Base-by-base conservation (phyloP, 352 stramenopile species). In the Lagenidium sp. region DNA sequence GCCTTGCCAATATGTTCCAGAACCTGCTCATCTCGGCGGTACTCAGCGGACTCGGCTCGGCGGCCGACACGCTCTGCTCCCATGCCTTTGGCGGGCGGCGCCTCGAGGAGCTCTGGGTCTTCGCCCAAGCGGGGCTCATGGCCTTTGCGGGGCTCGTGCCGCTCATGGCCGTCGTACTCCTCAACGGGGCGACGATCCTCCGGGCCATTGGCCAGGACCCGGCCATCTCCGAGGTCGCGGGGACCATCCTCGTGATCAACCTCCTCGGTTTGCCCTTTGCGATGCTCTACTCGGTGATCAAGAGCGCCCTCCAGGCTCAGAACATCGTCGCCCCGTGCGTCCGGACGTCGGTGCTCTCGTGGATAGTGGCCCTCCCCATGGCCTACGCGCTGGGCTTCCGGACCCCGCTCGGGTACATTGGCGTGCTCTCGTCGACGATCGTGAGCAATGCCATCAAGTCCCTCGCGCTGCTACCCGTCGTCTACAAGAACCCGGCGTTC, bases 311-410 rank as follows among this genome's bases (percentile, higher is more conserved):
- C 6, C 68, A 84, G 47, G 65, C 70, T 3, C 74, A 86, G 44
- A 77, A 82, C 47, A 75, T 84, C n/a, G 67, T 79, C 4, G 46
- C 63, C 18, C 71, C 74, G 6, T 77, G 82, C 19, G 58, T 75
- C 3, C 4, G 63, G 22, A 47, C 58, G 13, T 68, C 68, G 13
- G n/a, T 70, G 7, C 42, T 67, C 18, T 63, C 66, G 36, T 74
- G 68, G 32, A 22, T 53, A 11, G 10, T 77, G 6, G 78, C 57
- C 28, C 49, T 68, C 10, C 47, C 57, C n/a, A 46, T 65, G 4
- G 73, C 63, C 6, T 86, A 82, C 53, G 11, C 52, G 0, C 46
- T 86, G 23, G 69, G 66, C 4, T 82, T 81, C 50, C 46, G 69
- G 38, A 80, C 68, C 16, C 44, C 68, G 8, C 50, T 86, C 12